A percentile compares a stretch with the other conserved stretches of the same genome.
These are phyloP conservation scores for Knufia petricola DNA, from an alignment of 2,329 filamentous ascomycete species.

Conservation along the genomic window DNA sequence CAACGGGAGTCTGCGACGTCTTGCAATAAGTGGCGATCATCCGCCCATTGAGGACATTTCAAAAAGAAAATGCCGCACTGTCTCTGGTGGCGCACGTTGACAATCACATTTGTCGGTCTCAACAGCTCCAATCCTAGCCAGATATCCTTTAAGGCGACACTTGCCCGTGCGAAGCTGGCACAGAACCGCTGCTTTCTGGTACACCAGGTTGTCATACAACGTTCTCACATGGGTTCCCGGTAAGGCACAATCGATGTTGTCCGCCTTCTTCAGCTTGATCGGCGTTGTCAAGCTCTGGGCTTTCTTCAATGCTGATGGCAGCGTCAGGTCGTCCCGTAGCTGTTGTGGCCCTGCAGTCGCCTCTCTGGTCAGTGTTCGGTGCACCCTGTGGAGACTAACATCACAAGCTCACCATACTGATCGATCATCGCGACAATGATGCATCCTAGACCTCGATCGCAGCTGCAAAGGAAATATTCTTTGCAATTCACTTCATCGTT, in stretches of 20 bases:
- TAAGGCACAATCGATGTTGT: background rate
- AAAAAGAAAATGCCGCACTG: slow-evolving; percentile 6
- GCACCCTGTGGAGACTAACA: too few relatives aligned
- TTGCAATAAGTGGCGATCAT: background rate
- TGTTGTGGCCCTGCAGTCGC: background rate
- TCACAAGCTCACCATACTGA: too few relatives aligned
- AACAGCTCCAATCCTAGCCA: background rate
- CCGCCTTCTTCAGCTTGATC: background rate
- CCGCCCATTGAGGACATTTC: slow-evolving; percentile 5
- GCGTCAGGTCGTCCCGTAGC: background rate
- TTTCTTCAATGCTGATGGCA: background rate
- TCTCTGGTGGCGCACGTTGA: slow-evolving; percentile 1
- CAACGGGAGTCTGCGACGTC: too few relatives aligned
- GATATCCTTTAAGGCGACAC: slow-evolving; percentile 2
- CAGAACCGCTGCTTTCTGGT: background rate
- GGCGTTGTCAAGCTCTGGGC: background rate
- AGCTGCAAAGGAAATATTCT: too few relatives aligned
- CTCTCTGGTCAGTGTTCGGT: background rate
- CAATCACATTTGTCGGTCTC: slow-evolving; percentile 6
- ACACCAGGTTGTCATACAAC: background rate
- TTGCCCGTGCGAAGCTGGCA: slow-evolving; percentile 6
- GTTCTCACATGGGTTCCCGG: background rate
- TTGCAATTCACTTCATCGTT: too few relatives aligned
- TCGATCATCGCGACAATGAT: too few relatives aligned
- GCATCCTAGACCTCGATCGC: too few relatives aligned